Evolutionary conservation across 768 basidiomycete genomes (phyloP).

Genomic region (Leccinum aurantiacum): DNA sequence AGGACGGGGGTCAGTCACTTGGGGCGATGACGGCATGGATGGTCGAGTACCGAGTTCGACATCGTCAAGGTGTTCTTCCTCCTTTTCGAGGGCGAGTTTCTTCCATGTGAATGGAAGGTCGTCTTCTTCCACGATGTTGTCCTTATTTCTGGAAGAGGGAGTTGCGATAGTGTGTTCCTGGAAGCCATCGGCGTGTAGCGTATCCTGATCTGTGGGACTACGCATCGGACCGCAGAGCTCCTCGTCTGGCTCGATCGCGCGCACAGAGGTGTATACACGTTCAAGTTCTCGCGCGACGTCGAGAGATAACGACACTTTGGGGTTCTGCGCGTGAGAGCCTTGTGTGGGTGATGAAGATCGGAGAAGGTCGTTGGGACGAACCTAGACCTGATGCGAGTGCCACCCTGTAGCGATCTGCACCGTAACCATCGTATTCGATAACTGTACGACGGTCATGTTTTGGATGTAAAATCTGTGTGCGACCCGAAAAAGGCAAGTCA

Average conservation of each 20-base stretch:
- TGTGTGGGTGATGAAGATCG: neutral
- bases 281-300: slow-evolving; percentile 43
- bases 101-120: slow-evolving; percentile 66
- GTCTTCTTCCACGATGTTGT: slow-evolving; percentile 53
- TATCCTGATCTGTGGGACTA: neutral
- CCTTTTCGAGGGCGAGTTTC: slow-evolving; percentile 53
- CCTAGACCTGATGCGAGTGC: slow-evolving; percentile 80
- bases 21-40: neutral
- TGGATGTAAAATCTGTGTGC: neutral
- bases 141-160: slow-evolving; percentile 32
- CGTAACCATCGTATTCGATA: slow-evolving; percentile 64
- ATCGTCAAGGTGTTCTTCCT: slow-evolving; percentile 59
- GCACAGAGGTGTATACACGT: slow-evolving; percentile 56
- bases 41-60: slow-evolving; percentile 40
- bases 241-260: slow-evolving; percentile 55
- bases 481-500: slow-evolving; percentile 11
- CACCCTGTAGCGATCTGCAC: slow-evolving; percentile 72
- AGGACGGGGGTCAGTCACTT: neutral
- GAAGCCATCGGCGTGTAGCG: slow-evolving; percentile 1
- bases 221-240: slow-evolving; percentile 50
- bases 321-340: slow-evolving; percentile 74
- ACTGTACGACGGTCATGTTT: slow-evolving; percentile 33
- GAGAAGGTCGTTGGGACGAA: slow-evolving; percentile 28
- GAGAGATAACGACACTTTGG: slow-evolving; percentile 68
- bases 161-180: neutral